Percentiles rank a stretch among this genome's conserved stretches.
Evolutionary conservation across 2,329 filamentous ascomycete genomes (phyloP).

Genomic region (Fusarium nematophilum): DNA sequence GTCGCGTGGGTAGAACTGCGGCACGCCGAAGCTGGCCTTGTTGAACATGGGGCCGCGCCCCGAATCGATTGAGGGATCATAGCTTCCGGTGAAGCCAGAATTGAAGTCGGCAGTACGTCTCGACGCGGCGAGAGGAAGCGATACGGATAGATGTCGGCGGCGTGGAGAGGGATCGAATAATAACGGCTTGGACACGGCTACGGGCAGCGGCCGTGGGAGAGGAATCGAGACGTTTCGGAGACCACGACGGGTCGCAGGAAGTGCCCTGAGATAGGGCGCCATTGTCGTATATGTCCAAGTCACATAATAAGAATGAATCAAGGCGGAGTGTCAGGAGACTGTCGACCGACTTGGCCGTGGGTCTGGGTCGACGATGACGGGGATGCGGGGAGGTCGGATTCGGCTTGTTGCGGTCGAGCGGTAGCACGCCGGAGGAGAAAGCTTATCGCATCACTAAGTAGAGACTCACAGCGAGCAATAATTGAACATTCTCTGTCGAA

Average conservation of each 20-base stretch:
- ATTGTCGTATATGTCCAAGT: conserved; percentile 34
- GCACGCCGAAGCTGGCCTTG: conserved; percentile 68
- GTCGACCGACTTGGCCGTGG: conserved; percentile 32
- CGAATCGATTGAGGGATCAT: conserved; percentile 65
- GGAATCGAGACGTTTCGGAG: conserved; percentile 22
- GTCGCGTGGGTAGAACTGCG: conserved; percentile 72
- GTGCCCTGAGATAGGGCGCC: conserved; percentile 41
- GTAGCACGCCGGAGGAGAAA: conserved; percentile 18
- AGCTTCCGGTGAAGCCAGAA: conserved; percentile 68
- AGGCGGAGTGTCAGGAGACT: conserved; percentile 29
- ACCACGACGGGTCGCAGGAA: conserved; percentile 30
- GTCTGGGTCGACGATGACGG: conserved; percentile 38
- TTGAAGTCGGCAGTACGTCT: conserved; percentile 63
- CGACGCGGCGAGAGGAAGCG: conserved; percentile 41
- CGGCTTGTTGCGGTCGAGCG: conserved; percentile 33
- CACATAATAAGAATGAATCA: conserved; percentile 37
- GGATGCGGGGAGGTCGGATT: conserved; percentile 37
- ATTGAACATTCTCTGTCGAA: too few relatives aligned
- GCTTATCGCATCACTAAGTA: conserved; percentile 23
- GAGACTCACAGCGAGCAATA: neutral
- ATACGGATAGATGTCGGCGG: conserved; percentile 43
- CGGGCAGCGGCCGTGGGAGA: conserved; percentile 7
- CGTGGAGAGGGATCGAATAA: conserved; percentile 4
- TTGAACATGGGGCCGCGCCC: conserved; percentile 70
- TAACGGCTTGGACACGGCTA: conserved; percentile 7